These are phyloP conservation scores for Curvularia lunata DNA, from an alignment of 2,329 filamentous ascomycete species.

Conservation along the genomic window DNA sequence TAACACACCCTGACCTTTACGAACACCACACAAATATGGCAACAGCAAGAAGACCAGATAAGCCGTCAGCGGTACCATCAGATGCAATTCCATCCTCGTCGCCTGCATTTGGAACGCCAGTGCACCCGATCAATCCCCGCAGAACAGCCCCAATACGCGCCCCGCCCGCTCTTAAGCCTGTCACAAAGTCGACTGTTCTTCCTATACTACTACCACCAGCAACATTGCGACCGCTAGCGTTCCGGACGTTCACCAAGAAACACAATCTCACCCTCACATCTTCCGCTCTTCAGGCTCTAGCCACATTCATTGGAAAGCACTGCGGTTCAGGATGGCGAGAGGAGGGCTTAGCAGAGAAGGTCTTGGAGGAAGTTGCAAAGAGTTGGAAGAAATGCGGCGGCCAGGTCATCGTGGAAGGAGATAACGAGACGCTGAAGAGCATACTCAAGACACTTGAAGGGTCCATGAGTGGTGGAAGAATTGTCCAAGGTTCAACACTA, in stretches of 20 bases:
- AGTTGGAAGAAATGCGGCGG: conserved; percentile 90
- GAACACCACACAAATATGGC: conserved; percentile 28
- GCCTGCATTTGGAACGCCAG: conserved; percentile 86
- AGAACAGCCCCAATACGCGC: conserved; percentile 51
- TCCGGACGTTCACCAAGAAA: conserved; percentile 96
- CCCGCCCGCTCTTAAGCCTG: conserved; percentile 59
- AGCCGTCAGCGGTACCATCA: conserved; percentile 37
- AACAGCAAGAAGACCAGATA: conserved; percentile 39
- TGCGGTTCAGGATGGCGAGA: conserved; percentile 97
- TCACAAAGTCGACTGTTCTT: conserved; percentile 68
- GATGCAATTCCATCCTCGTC: conserved; percentile 84
- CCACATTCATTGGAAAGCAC: conserved; percentile 87
- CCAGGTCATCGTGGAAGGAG: conserved; percentile 88
- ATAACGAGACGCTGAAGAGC: conserved; percentile 70
- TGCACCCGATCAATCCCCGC: conserved; percentile 72
- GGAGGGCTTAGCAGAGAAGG: conserved; percentile 88
- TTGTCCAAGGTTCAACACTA: conserved; percentile 63
- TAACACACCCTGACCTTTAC: conserved; percentile 10
- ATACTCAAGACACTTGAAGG: conserved; percentile 86
- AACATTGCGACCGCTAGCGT: conserved; percentile 86
- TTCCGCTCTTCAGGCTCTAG: conserved; percentile 81
- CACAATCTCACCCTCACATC: conserved; percentile 93
- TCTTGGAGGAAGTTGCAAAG: conserved; percentile 88
- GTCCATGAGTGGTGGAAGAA: conserved; percentile 84
- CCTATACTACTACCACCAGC: conserved; percentile 88